A percentile compares a stretch with the other conserved stretches of the same genome.
Evolutionary conservation across 2,329 filamentous ascomycete genomes (phyloP).

Genomic region (Erysiphe pisi): DNA sequence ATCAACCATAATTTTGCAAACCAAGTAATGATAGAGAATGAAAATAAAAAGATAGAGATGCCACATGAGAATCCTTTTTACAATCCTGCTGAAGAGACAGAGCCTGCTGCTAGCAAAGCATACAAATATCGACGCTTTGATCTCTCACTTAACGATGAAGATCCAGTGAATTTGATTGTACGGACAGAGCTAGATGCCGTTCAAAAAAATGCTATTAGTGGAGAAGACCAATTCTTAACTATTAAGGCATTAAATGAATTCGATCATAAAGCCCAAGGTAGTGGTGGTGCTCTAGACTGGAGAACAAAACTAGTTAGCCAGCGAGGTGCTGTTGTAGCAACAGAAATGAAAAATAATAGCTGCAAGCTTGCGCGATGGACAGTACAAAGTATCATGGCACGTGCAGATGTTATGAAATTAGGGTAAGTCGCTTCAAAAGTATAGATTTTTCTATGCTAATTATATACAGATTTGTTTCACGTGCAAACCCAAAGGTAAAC

Average conservation of each 20-base stretch:
- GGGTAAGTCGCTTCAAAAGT: constrained; percentile 49
- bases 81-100: constrained; percentile 82
- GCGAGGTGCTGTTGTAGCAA: constrained; percentile 92
- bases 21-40: constrained; percentile 80
- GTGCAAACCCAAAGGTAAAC: constrained; percentile 80
- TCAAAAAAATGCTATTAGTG: constrained; percentile 84
- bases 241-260: constrained; percentile 99
- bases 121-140: constrained; percentile 99
- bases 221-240: constrained; percentile 81
- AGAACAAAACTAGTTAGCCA: constrained; percentile 86
- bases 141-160: constrained; percentile 77
- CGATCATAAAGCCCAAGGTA: constrained; percentile 93
- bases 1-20: constrained; percentile 99
- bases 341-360: constrained; percentile 99
- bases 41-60: constrained; percentile 71
- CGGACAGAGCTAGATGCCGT: constrained; percentile 93
- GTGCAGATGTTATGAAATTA: constrained; percentile 98
- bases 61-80: constrained; percentile 92
- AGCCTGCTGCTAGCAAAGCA: constrained; percentile 86
- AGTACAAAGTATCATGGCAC: constrained; percentile 88
- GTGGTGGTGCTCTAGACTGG: constrained; percentile 93
- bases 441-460: no score
- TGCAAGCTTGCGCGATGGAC: constrained; percentile 99
- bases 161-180: constrained; percentile 85
- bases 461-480: constrained; percentile 71